Percentiles rank a stretch among this genome's conserved stretches.
These are phyloP conservation scores for Fistulinella cinereoalba DNA, from an alignment of 1,284 basidiomycete species.

Conservation along the genomic window DNA sequence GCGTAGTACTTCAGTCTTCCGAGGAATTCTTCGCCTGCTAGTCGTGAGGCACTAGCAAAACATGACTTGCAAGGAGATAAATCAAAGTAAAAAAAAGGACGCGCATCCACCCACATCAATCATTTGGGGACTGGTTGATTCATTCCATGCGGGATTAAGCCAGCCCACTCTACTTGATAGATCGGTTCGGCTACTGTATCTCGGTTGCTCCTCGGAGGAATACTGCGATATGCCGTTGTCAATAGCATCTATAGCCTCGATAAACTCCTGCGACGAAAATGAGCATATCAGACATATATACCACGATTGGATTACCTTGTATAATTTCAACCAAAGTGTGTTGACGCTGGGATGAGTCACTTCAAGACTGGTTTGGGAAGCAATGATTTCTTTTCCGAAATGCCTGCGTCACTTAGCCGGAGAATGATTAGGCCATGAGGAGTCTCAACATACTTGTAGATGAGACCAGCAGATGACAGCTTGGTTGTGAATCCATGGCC, in stretches of 20 bases:
- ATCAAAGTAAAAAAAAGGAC: background rate
- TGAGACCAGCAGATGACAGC: slow-evolving; percentile 88
- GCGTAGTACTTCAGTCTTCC: slow-evolving; percentile 80
- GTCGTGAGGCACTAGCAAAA: slow-evolving; percentile 77
- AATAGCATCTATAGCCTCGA: slow-evolving; percentile 93
- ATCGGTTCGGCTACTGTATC: slow-evolving; percentile 78
- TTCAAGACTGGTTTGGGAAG: slow-evolving; percentile 54
- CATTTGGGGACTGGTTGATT: slow-evolving; percentile 55
- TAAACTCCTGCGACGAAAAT: slow-evolving; percentile 63
- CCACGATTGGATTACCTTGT: slow-evolving; percentile 50
- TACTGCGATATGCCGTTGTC: slow-evolving; percentile 94
- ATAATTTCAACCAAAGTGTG: slow-evolving; percentile 85
- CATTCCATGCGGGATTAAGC: slow-evolving; percentile 93
- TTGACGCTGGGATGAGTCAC: slow-evolving; percentile 62
- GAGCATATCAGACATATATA: background rate
- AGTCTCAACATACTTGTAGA: slow-evolving; percentile 75
- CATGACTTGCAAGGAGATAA: slow-evolving; percentile 45
- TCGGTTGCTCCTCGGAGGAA: slow-evolving; percentile 55
- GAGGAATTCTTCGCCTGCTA: slow-evolving; percentile 89
- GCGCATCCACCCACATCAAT: slow-evolving; percentile 57
- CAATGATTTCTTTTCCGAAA: slow-evolving; percentile 88
- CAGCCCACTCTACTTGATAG: slow-evolving; percentile 76
- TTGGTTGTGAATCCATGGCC: slow-evolving; percentile 85
- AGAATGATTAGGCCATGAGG: slow-evolving; percentile 1
- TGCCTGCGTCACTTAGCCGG: slow-evolving; percentile 54